phyloP scores from a whole-genome alignment of 257 asterid genomes.

The Ligustrum vulgare region DNA sequence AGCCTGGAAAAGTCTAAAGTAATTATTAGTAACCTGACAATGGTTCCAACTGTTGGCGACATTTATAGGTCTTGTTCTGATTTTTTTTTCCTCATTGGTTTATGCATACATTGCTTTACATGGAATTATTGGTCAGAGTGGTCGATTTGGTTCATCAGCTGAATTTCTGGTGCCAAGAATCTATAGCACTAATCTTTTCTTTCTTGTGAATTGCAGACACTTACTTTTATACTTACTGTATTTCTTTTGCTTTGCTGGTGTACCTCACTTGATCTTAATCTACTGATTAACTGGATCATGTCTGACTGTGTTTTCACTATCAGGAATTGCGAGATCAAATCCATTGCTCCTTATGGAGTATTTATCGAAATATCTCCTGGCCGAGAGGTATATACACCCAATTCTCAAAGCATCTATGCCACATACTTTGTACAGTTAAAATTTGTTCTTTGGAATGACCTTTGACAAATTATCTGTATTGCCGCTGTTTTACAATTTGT shows the following conservation, averaged over 20 bases:
- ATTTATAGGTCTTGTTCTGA: constrained; percentile 65
- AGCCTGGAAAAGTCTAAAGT: constrained; percentile 87
- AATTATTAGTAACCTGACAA: constrained; percentile 69
- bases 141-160: constrained; percentile 8
- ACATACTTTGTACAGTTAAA: constrained; percentile 2
- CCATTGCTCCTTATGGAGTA: constrained; percentile 84
- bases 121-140: constrained; percentile 17
- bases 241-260: constrained; percentile 11
- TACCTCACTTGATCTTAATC: constrained; percentile 1
- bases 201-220: constrained; percentile 20
- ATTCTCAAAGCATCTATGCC: constrained; percentile 18
- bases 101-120: neutral
- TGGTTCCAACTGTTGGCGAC: constrained; percentile 86
- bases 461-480: neutral
- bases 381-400: constrained; percentile 69
- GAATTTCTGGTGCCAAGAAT: neutral
- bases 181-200: neutral
- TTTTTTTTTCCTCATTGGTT: neutral
- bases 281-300: neutral
- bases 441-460: constrained; percentile 4
- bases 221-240: neutral
- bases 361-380: constrained; percentile 95
- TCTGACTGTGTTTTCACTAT: constrained; percentile 26
- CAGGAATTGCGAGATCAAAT: constrained; percentile 96
- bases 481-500: neutral